Conservation (phyloP, 1,139 yeast genomes). For the Debaryomycetaceae sp. region DNA sequence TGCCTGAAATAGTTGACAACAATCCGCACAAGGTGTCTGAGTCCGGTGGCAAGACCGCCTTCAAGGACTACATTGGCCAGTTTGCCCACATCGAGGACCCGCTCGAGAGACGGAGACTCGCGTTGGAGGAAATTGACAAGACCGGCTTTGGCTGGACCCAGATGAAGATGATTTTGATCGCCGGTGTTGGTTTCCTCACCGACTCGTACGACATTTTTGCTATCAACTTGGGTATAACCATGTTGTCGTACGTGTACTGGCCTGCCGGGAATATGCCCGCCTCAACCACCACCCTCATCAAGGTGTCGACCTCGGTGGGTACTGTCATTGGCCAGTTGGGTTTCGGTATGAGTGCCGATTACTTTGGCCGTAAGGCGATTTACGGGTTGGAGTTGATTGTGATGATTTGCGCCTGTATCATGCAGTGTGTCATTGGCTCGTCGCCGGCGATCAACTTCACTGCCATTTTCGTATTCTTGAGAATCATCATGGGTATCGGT, state of each 20-base stretch:
- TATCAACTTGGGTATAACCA: constrained; percentile 72
- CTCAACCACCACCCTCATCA: constrained; percentile 68
- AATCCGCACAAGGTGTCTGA: constrained; percentile 10
- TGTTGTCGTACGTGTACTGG: constrained; percentile 77
- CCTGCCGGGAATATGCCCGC: constrained; percentile 54
- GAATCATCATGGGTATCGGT: constrained; percentile 91
- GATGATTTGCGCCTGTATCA: constrained; percentile 74
- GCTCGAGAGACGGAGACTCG: constrained; percentile 82
- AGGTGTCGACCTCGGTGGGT: constrained; percentile 90
- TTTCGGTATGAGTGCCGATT: constrained; percentile 83
- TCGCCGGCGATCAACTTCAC: constrained; percentile 69
- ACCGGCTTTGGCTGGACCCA: constrained; percentile 88
- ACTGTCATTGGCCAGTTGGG: constrained; percentile 88
- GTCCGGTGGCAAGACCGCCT: constrained; percentile 82
- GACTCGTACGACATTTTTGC: constrained; percentile 92
- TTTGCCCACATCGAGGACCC: constrained; percentile 85
- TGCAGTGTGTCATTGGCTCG: constrained; percentile 68
- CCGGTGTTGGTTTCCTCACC: constrained; percentile 92
- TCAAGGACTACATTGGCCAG: constrained; percentile 80
- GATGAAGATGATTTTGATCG: constrained; percentile 78
- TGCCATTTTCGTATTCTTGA: constrained; percentile 68
- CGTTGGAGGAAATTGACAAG: constrained; percentile 82
- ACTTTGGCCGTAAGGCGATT: constrained; percentile 80
- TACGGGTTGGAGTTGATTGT: constrained; percentile 83
- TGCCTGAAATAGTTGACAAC: constrained; percentile 9